phyloP scores from a whole-genome alignment of 495 filamentous ascomycete species.

The Mycothermus thermophilus region DNA sequence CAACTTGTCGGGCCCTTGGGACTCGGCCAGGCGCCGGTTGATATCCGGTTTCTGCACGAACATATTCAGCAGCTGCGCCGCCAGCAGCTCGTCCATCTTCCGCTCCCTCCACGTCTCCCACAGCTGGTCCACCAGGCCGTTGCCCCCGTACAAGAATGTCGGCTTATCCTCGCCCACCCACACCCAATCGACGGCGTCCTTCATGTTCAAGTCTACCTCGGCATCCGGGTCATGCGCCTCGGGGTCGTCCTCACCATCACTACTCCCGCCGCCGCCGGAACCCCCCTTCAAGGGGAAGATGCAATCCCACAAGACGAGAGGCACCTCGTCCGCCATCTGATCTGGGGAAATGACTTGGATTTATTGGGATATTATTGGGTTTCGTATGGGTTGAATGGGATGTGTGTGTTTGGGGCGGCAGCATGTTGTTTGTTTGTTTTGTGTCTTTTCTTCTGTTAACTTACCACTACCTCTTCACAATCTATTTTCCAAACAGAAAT shows the following conservation, averaged over 20 bases:
- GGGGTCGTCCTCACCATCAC: slow-evolving; percentile 2
- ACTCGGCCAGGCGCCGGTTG: too few species aligned
- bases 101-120: slow-evolving; percentile 71
- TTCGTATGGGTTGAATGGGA: too few species aligned
- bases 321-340: slow-evolving; percentile 83
- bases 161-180: slow-evolving; percentile 50
- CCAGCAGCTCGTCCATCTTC: slow-evolving; percentile 81
- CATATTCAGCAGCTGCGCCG: slow-evolving; percentile 50
- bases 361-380: too few species aligned
- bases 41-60: slow-evolving; percentile 39
- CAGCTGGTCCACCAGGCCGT: slow-evolving; percentile 54
- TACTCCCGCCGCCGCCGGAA: too few species aligned
- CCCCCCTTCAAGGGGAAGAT: slow-evolving; percentile 57
- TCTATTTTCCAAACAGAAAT: too few species aligned
- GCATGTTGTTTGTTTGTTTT: too few species aligned
- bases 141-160: slow-evolving; percentile 38
- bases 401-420: too few species aligned
- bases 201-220: slow-evolving; percentile 14
- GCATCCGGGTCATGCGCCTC: slow-evolving; percentile 26
- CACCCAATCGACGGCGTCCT: slow-evolving; percentile 64
- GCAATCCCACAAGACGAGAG: slow-evolving; percentile 91
- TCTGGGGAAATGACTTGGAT: too few species aligned
- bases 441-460: too few species aligned
- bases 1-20: slow-evolving; percentile 39
- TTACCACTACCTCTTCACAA: too few species aligned